phyloP scores from a whole-genome alignment of 495 filamentous ascomycete genomes.

The Xylaria intraflava region DNA sequence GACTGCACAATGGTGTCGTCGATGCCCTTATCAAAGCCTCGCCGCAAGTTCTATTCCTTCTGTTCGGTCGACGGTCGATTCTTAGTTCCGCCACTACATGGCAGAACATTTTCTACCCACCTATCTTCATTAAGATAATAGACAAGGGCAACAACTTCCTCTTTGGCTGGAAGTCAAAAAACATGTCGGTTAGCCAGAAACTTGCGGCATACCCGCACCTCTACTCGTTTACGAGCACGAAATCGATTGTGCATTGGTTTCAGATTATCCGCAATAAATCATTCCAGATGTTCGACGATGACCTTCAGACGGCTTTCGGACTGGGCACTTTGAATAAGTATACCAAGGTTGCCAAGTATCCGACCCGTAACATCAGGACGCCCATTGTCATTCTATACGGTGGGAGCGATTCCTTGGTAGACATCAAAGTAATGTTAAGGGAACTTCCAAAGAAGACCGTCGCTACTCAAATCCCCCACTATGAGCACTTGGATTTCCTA shows the following conservation, averaged over 20 bases:
- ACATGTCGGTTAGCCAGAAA: constrained; percentile 84
- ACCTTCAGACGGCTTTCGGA: constrained; percentile 54
- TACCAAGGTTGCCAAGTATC: constrained; percentile 88
- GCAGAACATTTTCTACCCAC: constrained; percentile 91
- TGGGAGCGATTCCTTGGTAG: constrained; percentile 88
- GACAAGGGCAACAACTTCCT: constrained; percentile 74
- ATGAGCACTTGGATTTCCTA: constrained; percentile 96
- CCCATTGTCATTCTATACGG: constrained; percentile 92
- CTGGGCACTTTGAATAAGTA: constrained; percentile 43
- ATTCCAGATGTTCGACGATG: constrained; percentile 98
- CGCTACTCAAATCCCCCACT: constrained; percentile 77
- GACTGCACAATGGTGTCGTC: constrained; percentile 81
- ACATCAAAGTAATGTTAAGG: constrained; percentile 84
- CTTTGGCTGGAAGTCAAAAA: constrained; percentile 83
- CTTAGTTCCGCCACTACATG: constrained; percentile 93
- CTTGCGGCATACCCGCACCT: constrained; percentile 94
- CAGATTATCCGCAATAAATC: constrained; percentile 92
- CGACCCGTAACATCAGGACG: constrained; percentile 93
- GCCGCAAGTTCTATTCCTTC: constrained; percentile 83
- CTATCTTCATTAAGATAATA: constrained; percentile 84
- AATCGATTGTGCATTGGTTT: constrained; percentile 97
- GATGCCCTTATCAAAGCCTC: constrained; percentile 91
- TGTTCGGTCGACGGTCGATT: constrained; percentile 92
- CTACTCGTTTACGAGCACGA: constrained; percentile 93
- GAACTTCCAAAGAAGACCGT: constrained; percentile 79